Base-by-base conservation (phyloP, 345 rosid genomes). In the Turritis glabra region DNA sequence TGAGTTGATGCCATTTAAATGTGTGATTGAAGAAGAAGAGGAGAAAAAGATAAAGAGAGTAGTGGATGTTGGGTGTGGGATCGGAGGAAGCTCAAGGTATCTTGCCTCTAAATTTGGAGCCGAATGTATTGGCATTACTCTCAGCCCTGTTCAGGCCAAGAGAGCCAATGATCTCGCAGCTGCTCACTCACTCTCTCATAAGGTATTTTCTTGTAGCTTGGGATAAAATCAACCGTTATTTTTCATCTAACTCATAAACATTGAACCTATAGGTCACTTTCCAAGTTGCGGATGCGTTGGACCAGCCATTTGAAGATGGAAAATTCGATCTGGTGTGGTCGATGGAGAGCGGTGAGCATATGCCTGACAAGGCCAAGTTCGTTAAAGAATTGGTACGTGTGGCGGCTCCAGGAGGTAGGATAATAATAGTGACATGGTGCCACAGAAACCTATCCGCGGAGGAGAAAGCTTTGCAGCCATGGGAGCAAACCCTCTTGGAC, bases 291-390 rank as follows among this genome's bases (percentile, higher is more conserved):
- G 94, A 93, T 81, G 98, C 97, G 27, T 78, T 93, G 79, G 82
- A 85, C 12, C 97, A 93, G 74, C 98, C 98, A 41, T 93, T 93
- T 81, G 88, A 94, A 18, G 96, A 88, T 75, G 87, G 76, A 2
- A 80, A 78, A 41, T 93, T 93, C 71, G 91, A 93, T 81, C 84
- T 91, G 5, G 96, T 93, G 9, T 93, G 97, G 97, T 91, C 96
- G 30, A 93, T 91, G 97, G 98, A 91, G 84, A 93, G 98, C 29
- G 96, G 96, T 73, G 98, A 93, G 73, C 98, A 91, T 84, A 89
- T 93, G 91, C 97, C 97, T 35, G 91, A 93, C 64, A 93, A 91
- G 80, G 46, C 62, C 23, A 85, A 88, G 97, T 93, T 93, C 71
- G 88, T 89, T 3, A 80, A 82, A 11, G 97, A 93, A 82, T 75